A percentile compares a stretch with the other conserved stretches of the same genome.
phyloP scores from a whole-genome alignment of 164 flowering plant genomes.

The Saururus chinensis region DNA sequence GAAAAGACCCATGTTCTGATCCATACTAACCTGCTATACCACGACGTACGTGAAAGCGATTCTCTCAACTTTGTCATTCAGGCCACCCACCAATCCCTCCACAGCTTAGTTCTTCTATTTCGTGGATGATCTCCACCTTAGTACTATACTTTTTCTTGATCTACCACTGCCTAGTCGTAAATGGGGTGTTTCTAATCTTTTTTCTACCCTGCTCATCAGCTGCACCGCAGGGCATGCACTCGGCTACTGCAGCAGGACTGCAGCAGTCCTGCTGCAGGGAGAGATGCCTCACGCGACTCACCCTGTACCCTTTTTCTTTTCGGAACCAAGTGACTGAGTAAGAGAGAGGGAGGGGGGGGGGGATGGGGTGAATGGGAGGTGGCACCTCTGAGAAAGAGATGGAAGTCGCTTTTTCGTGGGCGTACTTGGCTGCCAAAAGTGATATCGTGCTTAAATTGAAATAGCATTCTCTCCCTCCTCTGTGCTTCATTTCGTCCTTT shows the following conservation, averaged over 20 bases:
- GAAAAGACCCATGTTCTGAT: neutral
- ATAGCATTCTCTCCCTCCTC: neutral
- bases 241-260: neutral
- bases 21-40: neutral
- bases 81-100: no score
- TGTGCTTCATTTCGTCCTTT: neutral
- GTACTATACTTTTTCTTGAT: no score
- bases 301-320: neutral
- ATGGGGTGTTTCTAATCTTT: neutral
- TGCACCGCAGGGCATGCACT: neutral
- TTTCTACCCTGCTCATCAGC: no score
- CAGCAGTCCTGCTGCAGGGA: neutral
- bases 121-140: no score
- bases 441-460: neutral
- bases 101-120: no score
- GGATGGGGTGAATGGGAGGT: neutral
- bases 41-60: neutral
- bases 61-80: neutral
- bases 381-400: neutral
- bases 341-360: neutral
- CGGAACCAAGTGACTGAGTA: neutral
- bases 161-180: no score
- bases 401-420: conserved; percentile 2
- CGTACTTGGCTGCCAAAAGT: conserved; percentile 5
- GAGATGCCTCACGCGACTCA: conserved; percentile 5